phyloP scores from a whole-genome alignment of 73 alveolate genomes.

The Tetrahymena elliotti region DNA sequence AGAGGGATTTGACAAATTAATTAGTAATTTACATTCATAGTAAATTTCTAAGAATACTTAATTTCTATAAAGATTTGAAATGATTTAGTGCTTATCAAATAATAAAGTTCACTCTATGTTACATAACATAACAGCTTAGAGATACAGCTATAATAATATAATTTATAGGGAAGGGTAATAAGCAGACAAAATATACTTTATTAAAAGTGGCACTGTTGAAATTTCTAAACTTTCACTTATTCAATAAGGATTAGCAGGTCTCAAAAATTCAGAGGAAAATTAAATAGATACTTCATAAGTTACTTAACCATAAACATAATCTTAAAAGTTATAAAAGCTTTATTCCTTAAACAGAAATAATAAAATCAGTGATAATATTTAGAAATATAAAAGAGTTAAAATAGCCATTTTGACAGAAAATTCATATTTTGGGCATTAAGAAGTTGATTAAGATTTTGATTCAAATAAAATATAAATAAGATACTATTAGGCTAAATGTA shows the following conservation, averaged over 20 bases:
- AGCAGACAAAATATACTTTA: not conserved
- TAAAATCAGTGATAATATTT: not conserved
- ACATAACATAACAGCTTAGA: not conserved
- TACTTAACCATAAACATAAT: not conserved
- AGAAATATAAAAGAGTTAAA: not conserved
- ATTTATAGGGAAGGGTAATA: not conserved
- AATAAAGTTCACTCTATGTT: not conserved
- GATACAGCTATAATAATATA: not conserved
- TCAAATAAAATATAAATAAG: not conserved
- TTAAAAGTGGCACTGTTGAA: not conserved
- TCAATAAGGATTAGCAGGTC: not conserved
- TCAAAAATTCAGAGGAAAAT: not conserved
- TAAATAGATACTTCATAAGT: not conserved
- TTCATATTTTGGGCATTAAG: not conserved
- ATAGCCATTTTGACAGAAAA: not conserved
- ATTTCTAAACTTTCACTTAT: not conserved
- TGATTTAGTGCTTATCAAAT: not conserved
- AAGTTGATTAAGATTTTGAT: not conserved
- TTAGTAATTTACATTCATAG: not conserved
- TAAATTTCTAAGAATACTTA: not conserved
- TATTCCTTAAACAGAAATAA: not conserved
- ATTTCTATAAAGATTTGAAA: not conserved
- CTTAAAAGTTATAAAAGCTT: not conserved
- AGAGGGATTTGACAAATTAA: not conserved
- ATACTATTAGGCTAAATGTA: not conserved